Evolutionary conservation across 768 basidiomycete genomes (phyloP).

Genomic region (Leccinum disarticulatum): DNA sequence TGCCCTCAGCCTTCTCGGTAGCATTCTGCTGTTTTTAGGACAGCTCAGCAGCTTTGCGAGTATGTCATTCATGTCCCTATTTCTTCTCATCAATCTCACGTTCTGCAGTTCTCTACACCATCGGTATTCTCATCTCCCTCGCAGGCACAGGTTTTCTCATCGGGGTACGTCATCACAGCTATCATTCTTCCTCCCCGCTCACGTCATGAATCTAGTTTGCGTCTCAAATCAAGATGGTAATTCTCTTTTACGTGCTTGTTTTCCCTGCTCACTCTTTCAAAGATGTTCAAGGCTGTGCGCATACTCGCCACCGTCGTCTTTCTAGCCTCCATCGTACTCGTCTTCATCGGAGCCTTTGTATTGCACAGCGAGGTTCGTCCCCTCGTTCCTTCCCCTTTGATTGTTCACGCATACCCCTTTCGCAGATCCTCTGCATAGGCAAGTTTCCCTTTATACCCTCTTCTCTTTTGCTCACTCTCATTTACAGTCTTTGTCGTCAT

Average conservation of each 20-base stretch:
- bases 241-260: background rate
- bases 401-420: background rate
- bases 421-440: constrained; percentile 69
- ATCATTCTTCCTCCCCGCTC: background rate
- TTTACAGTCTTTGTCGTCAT: constrained; percentile 81
- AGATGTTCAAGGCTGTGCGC: constrained; percentile 97
- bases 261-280: constrained; percentile 1
- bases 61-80: constrained; percentile 37
- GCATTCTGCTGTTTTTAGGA: constrained; percentile 74
- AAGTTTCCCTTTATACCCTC: constrained; percentile 9
- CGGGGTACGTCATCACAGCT: constrained; percentile 56
- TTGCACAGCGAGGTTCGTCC: constrained; percentile 59
- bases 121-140: constrained; percentile 82
- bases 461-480: background rate
- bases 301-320: constrained; percentile 78
- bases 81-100: background rate
- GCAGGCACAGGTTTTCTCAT: constrained; percentile 90
- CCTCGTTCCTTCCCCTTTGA: background rate
- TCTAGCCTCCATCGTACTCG: constrained; percentile 74
- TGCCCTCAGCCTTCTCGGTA: constrained; percentile 75
- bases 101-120: constrained; percentile 67
- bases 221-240: constrained; percentile 80
- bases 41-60: constrained; percentile 70
- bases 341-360: constrained; percentile 86
- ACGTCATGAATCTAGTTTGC: constrained; percentile 50